Evolutionary conservation across 1,284 basidiomycete genomes (phyloP).

Genomic region (Phlebopus sp.): DNA sequence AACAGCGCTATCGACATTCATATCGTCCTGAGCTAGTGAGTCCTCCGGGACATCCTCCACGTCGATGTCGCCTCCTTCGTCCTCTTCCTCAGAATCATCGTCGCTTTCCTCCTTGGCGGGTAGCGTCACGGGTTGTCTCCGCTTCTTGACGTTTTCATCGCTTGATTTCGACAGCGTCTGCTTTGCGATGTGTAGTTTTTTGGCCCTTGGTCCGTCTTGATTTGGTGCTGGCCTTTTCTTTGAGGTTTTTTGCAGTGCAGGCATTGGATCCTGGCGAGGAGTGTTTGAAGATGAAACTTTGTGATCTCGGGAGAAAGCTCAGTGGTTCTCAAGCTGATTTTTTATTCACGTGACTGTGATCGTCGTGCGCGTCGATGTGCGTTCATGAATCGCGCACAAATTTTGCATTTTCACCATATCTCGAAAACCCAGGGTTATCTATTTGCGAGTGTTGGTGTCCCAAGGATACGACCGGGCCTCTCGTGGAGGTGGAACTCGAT

Average conservation of each 20-base stretch:
- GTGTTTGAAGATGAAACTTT: background rate
- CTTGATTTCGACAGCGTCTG: conserved; percentile 23
- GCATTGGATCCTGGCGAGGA: conserved; percentile 16
- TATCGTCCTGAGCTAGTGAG: conserved; percentile 17
- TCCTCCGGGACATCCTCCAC: conserved; percentile 22
- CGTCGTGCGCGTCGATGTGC: too few relatives aligned
- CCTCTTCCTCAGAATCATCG: conserved; percentile 33
- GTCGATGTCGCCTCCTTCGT: conserved; percentile 29
- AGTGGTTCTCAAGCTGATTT: too few relatives aligned
- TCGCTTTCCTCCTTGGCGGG: conserved; percentile 31
- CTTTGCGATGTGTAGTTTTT: conserved; percentile 46
- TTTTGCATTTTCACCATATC: background rate
- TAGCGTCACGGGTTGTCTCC: conserved; percentile 54
- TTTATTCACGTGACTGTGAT: background rate
- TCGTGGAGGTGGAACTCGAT: too few relatives aligned
- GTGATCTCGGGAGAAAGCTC: background rate
- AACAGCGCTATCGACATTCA: conserved; percentile 13
- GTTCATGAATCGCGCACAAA: conserved; percentile 11
- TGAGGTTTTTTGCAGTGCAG: conserved; percentile 28
- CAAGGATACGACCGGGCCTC: too few relatives aligned
- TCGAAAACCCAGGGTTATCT: too few relatives aligned
- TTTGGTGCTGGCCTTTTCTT: conserved; percentile 51
- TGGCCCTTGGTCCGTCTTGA: conserved; percentile 47
- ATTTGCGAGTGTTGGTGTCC: too few relatives aligned
- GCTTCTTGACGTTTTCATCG: conserved; percentile 40